Base-by-base conservation (phyloP, 2,329 filamentous ascomycete species). In the Colletotrichum horii region DNA sequence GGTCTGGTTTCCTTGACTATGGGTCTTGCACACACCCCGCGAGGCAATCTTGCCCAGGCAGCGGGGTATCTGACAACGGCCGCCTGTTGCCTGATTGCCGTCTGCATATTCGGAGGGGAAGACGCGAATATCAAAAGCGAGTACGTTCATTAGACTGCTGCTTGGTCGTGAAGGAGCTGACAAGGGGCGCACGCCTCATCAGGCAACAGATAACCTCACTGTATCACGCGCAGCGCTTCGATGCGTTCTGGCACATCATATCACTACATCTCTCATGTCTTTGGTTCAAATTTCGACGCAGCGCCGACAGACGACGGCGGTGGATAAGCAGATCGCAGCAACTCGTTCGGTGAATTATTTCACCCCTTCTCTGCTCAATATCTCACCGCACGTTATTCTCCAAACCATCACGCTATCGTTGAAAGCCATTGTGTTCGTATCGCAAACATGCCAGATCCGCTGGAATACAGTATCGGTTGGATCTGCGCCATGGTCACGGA, bases 381-480 rank as follows among this genome's bases (percentile, higher is more conserved):
- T 16, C 14, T 38, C 15, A 38, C 6, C 8, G 1, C 15, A 19
- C 8, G 4, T 9, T 15, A 6, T 38, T 9, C 4, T 4, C 1
- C 15, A 38, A 19, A 1, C 8, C 15, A 8, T 7, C 36, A 38
- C 7, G 1, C 36, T 19, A 19, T 38, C 16, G 19, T 6, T 4
- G 4, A 12, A 6, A 3, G 4, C 4, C 19, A 12, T 55, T 15
- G 6, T n/a, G 4, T 55, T 7, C 48, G 6, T 15, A 4, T 55
- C 48, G n/a, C 15, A 9, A 55, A 19, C 24, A 60, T 60, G 56
- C 32, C 56, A 16, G 56, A 60, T 28, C 56, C 56, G 8, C 56
- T 16, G 15, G 3, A 26, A 12, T 71, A 75, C 19, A 75, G 61
- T 14, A 19, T 60, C 11, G 72, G 55, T 28, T 75, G 67, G 72